A percentile compares a stretch with the other conserved stretches of the same genome.
phyloP scores from a whole-genome alignment of 768 basidiomycete species.

The Leccinum obscurum region DNA sequence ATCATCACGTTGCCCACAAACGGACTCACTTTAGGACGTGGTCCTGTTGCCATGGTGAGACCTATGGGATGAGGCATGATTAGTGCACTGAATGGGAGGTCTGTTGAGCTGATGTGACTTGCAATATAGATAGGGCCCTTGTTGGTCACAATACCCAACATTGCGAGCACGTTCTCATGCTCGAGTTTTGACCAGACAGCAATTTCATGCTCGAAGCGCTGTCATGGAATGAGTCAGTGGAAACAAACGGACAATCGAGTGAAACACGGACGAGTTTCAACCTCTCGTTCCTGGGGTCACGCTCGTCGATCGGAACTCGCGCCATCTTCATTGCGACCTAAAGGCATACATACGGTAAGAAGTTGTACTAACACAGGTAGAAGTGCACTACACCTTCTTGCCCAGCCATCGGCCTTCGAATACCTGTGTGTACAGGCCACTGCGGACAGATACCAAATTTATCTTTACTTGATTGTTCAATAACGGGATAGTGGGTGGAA shows the following conservation, averaged over 20 bases:
- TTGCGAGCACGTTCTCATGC: conserved; percentile 46
- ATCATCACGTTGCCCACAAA: not conserved
- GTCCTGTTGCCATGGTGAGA: conserved; percentile 63
- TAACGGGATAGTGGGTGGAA: conserved; percentile 53
- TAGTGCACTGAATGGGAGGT: not conserved
- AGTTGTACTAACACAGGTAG: not conserved
- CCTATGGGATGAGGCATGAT: conserved; percentile 35
- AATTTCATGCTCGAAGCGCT: conserved; percentile 62
- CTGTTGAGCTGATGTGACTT: conserved; percentile 9
- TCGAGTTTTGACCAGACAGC: conserved; percentile 51
- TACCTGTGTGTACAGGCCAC: conserved; percentile 56
- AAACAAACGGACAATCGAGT: not conserved
- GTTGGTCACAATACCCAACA: conserved; percentile 58
- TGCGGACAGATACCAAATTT: conserved; percentile 40
- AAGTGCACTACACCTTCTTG: conserved; percentile 40
- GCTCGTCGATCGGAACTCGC: conserved; percentile 41
- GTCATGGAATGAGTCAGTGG: not conserved
- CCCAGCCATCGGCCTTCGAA: conserved; percentile 56
- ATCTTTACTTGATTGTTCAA: conserved; percentile 52
- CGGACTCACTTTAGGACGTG: conserved; percentile 50
- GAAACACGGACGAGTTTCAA: conserved; percentile 32
- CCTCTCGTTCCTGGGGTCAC: conserved; percentile 44
- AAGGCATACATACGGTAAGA: not conserved
- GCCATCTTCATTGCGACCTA: conserved; percentile 61
- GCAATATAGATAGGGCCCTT: conserved; percentile 54